phyloP scores from a whole-genome alignment of 2,329 filamentous ascomycete genomes.

The Juglanconis juglandina region DNA sequence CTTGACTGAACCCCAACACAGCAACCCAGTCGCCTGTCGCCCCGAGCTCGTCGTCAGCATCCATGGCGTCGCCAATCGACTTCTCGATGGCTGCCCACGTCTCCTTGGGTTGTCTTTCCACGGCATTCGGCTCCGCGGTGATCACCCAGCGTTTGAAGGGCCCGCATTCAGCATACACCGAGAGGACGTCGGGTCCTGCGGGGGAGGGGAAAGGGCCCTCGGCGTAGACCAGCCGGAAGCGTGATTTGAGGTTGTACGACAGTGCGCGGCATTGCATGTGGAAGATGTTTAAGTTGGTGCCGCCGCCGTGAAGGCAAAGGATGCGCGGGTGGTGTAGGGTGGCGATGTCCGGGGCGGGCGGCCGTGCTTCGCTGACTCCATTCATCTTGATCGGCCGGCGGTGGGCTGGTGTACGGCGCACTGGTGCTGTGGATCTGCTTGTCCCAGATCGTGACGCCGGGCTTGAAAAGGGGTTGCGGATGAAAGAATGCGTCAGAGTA shows the following conservation, averaged over 20 bases:
- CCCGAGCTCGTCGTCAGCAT: slow-evolving; percentile 44
- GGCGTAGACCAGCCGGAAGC: slow-evolving; percentile 70
- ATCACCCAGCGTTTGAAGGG: slow-evolving; percentile 54
- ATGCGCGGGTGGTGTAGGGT: slow-evolving; percentile 55
- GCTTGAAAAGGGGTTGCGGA: too few relatives aligned
- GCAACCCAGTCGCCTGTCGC: slow-evolving; percentile 57
- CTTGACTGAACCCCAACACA: slow-evolving; percentile 65
- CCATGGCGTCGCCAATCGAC: slow-evolving; percentile 44
- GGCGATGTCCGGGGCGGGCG: slow-evolving; percentile 38
- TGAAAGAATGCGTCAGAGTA: too few relatives aligned
- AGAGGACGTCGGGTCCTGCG: slow-evolving; percentile 59
- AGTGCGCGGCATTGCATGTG: slow-evolving; percentile 61
- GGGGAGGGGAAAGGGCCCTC: slow-evolving; percentile 64
- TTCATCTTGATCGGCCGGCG: neutral
- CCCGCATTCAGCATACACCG: slow-evolving; percentile 62
- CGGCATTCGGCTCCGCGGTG: slow-evolving; percentile 11
- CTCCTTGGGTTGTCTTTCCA: slow-evolving; percentile 14
- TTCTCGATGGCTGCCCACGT: slow-evolving; percentile 34
- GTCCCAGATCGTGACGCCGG: too few relatives aligned
- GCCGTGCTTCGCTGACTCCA: slow-evolving; percentile 38
- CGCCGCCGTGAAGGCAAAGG: slow-evolving; percentile 78
- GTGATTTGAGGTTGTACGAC: slow-evolving; percentile 41
- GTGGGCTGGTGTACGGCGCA: too few relatives aligned
- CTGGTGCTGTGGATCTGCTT: neutral
- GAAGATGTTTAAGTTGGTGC: slow-evolving; percentile 70